phyloP scores from a whole-genome alignment of 2,329 filamentous ascomycete genomes.

The Fusarium circinatum region DNA sequence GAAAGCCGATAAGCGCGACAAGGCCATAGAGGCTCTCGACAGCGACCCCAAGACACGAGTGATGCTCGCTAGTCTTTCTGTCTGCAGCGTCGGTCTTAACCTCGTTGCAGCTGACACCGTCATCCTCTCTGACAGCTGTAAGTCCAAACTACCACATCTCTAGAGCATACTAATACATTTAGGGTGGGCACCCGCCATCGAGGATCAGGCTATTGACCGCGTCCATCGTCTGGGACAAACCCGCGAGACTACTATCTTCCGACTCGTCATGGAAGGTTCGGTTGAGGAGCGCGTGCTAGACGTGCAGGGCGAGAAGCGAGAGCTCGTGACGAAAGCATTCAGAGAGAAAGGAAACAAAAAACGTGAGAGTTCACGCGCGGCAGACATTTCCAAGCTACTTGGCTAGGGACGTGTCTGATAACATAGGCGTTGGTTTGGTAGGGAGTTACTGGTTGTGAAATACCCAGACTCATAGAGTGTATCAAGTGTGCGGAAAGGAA shows the following conservation, averaged over 20 bases:
- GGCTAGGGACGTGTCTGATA: conserved; percentile 28
- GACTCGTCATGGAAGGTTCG: conserved; percentile 81
- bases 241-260: conserved; percentile 80
- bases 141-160: conserved; percentile 37
- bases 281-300: conserved; percentile 84
- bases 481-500: neutral
- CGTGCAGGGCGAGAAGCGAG: conserved; percentile 82
- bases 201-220: conserved; percentile 90
- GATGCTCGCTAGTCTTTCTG: conserved; percentile 82
- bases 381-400: conserved; percentile 63
- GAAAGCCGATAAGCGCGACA: conserved; percentile 75
- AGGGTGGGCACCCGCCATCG: conserved; percentile 92
- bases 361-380: conserved; percentile 67
- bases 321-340: conserved; percentile 82
- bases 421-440: neutral
- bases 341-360: conserved; percentile 72
- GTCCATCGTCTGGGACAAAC: conserved; percentile 89
- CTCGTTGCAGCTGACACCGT: conserved; percentile 88
- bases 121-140: conserved; percentile 80
- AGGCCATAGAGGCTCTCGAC: conserved; percentile 74
- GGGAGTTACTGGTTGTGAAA: neutral
- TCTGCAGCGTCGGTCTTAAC: conserved; percentile 88
- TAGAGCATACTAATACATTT: conserved; percentile 14
- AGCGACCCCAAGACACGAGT: conserved; percentile 74
- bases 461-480: neutral